Evolutionary conservation across 2,329 filamentous ascomycete genomes (phyloP).

Genomic region (Stemphylium beticola): DNA sequence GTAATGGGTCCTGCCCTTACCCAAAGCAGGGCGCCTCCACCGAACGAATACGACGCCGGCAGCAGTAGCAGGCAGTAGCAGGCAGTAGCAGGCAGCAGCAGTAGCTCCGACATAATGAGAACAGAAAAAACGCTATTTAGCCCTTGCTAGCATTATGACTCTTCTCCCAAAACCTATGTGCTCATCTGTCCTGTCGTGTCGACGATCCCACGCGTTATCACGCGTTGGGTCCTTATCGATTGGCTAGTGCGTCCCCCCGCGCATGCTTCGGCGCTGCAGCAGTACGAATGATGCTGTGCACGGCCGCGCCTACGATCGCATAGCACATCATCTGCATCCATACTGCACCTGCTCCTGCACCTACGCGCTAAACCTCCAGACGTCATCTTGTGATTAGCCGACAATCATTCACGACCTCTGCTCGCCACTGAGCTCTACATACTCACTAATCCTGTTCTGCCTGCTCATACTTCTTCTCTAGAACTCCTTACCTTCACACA

Average conservation of each 20-base stretch:
- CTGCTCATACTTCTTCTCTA: constrained; percentile 5
- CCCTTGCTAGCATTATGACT: neutral
- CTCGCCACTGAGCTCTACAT: neutral
- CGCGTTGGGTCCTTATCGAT: constrained; percentile 30
- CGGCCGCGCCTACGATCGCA: constrained; percentile 26
- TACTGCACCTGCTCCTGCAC: constrained; percentile 17
- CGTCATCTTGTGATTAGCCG: constrained; percentile 13
- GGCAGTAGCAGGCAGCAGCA: too few species aligned
- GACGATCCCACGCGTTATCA: constrained; percentile 17
- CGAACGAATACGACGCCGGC: neutral
- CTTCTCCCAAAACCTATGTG: neutral
- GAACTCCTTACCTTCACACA: neutral
- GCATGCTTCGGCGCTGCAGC: constrained; percentile 13
- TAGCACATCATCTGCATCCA: constrained; percentile 38
- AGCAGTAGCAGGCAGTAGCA: neutral
- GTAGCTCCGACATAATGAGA: neutral
- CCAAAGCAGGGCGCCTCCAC: constrained; percentile 4
- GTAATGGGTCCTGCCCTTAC: constrained; percentile 16
- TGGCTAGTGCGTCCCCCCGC: constrained; percentile 20
- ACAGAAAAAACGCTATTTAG: neutral
- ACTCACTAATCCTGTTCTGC: constrained; percentile 7
- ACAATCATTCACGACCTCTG: neutral
- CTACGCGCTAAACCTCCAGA: constrained; percentile 20
- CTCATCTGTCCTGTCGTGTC: neutral
- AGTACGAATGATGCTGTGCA: constrained; percentile 16